Evolutionary conservation across 495 filamentous ascomycete genomes (phyloP), one percentile per base, ranked within the genome.

Genomic region (Parachaetomium inaequale): DNA sequence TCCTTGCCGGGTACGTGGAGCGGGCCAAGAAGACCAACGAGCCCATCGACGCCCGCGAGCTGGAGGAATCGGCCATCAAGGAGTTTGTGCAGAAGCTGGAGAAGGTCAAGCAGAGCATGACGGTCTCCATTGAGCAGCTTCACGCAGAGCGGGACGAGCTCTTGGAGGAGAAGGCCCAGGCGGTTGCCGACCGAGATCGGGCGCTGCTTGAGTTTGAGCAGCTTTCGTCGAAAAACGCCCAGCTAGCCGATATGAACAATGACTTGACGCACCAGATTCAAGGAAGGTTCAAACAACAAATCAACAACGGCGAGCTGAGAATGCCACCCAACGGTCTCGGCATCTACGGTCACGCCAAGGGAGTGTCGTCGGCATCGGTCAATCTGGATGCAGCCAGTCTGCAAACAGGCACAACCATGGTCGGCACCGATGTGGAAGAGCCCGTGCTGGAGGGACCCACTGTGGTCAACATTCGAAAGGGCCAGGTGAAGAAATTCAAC

Each of bases 191-290:
- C 75, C 91, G 93, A 65, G 93, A 97, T 71, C 91, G 93, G 74
- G 90, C 89, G 61, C 87, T 96, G 72, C 87, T 93, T 64, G 95
- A 99, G 65, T 96, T 96, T 68, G 95, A 97, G 76, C 89, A 96
- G 66, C 80, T 98, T 29, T 93, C 90, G 21, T 85, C 85, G 59
- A 96, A 96, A 81, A 99, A 99, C 69, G 88, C 89, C 4, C 92
- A 98, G 75, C 80, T 99, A 57, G 88, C 89, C 45, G 92, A 97
- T 70, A 77, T 96, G 70, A 98, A 99, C 79, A 96, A 94, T 66
- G 89, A 96, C 70, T 79, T 99, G 34, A 92, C 94, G 4, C 90
- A 96, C 69, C 88, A 92, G 65, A 96, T 98, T 54, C 93, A 97
- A 74, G 91, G 88, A 67, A 84, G 92, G 21, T 95, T 96, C 79